These are phyloP conservation scores for Jatropha multifida DNA, from an alignment of 441 rosid species.

Conservation along the genomic window DNA sequence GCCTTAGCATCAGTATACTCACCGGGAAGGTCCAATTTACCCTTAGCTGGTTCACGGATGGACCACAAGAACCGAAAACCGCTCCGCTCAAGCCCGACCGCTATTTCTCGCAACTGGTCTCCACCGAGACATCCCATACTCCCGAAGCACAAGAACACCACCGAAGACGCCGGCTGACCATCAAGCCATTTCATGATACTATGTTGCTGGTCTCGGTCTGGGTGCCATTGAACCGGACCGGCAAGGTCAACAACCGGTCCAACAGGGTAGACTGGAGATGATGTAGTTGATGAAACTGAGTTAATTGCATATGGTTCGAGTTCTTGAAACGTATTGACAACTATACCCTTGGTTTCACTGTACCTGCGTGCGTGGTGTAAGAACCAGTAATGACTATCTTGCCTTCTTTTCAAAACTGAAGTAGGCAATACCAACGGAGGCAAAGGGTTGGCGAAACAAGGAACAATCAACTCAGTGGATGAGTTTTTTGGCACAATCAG, in stretches of 20 bases:
- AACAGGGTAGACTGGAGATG: conserved; percentile 25
- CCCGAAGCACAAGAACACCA: conserved; percentile 33
- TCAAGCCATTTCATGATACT: conserved; percentile 31
- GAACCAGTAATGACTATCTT: conserved; percentile 21
- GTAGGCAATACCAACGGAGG: neutral
- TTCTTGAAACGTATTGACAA: conserved; percentile 21
- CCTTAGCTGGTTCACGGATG: neutral
- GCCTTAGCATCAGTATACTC: neutral
- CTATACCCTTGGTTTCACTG: conserved; percentile 18
- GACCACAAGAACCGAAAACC: conserved; percentile 34
- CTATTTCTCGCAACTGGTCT: conserved; percentile 23
- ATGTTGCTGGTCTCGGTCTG: neutral
- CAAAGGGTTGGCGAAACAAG: conserved; percentile 5
- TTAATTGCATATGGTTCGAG: conserved; percentile 28
- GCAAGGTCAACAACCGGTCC: conserved; percentile 39
- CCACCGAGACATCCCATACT: conserved; percentile 21
- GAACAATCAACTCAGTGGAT: neutral
- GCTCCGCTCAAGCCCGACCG: conserved; percentile 21
- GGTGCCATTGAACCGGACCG: conserved; percentile 1
- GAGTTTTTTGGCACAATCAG: neutral
- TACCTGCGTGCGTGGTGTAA: conserved; percentile 3
- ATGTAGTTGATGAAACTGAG: conserved; percentile 1
- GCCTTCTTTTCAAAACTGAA: conserved; percentile 12
- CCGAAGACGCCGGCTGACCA: conserved; percentile 28
- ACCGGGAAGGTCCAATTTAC: neutral